Evolutionary conservation across 768 basidiomycete genomes (phyloP), one percentile per base, ranked within the genome.

Genomic region (Leucosporidium yakuticum): DNA sequence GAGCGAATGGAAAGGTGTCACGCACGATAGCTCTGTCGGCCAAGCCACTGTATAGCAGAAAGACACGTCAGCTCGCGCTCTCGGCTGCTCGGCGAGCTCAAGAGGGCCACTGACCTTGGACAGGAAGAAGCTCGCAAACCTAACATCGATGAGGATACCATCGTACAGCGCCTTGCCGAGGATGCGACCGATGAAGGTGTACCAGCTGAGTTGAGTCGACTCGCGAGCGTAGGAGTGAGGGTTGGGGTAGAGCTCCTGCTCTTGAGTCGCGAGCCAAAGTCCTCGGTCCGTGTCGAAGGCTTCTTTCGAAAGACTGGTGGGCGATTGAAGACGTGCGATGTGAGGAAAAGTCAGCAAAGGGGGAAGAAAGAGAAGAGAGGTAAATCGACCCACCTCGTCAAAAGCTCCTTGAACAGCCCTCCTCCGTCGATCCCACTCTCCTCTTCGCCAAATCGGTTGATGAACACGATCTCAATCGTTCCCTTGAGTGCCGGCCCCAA

Each of bases 101-200:
- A 88, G n/a, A n/a, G n/a, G 86, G 83, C 69, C 62, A 44, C 39
- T 44, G 11, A 44, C 39, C 39, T 91, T 93, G 11, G 89, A 85
- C 63, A 96, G 82, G 83, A 98, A 98, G 82, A 98, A 99, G 4
- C 87, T 85, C 4, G 96, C 94, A 77, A 98, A 98, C 0, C 88
- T 89, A 3, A 97, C 91, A 71, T 97, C 92, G 21, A 95, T 87
- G 11, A 99, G 81, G 56, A 98, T 96, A 1, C 94, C 93, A 62
- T 97, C 91, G 74, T 99, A 98, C 77, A 99, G 82, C 0, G 95
- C 96, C 77, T 98, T 98, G 7, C 95, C 95, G 1, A 99, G 82
- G 25, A 99, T 90, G 2, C 91, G 83, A 0, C 96, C 96, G 68
- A 97, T 88, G 79, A 95, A 93, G 2, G 86, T 84, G 76, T 90